Evolutionary conservation across 1,284 basidiomycete genomes (phyloP).

Genomic region (Pseudomicrostroma phylloplanum): DNA sequence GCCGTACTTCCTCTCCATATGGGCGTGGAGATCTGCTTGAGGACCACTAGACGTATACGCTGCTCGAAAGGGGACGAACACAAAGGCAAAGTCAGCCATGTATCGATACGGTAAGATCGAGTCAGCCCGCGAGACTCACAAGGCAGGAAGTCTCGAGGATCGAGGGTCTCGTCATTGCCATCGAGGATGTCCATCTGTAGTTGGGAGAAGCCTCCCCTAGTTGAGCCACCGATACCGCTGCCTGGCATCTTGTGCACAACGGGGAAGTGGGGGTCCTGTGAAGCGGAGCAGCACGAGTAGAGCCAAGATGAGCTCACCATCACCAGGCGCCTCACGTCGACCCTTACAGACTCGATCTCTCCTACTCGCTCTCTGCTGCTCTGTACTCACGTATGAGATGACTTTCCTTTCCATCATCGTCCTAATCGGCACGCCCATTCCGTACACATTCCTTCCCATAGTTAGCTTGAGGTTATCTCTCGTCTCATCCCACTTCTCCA

Average conservation of each 20-base stretch:
- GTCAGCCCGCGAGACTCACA: conserved; percentile 20
- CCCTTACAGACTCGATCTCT: not conserved
- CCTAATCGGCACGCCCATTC: conserved; percentile 79
- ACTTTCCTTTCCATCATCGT: conserved; percentile 89
- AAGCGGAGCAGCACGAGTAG: not conserved
- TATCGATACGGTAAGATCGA: not conserved
- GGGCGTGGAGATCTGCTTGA: conserved; percentile 22
- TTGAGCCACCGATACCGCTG: conserved; percentile 7
- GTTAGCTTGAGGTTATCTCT: conserved; percentile 80
- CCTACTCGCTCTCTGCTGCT: not conserved
- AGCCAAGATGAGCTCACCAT: no score
- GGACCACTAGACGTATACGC: conserved; percentile 11
- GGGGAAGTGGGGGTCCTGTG: conserved; percentile 26
- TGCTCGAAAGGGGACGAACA: not conserved
- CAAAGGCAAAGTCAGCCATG: not conserved
- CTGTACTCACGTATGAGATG: conserved; percentile 62
- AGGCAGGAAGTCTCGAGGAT: conserved; percentile 44
- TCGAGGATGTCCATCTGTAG: conserved; percentile 48
- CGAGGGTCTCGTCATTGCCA: conserved; percentile 43
- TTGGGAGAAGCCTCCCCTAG: conserved; percentile 22
- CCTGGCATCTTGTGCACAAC: conserved; percentile 12
- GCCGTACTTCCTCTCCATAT: conserved; percentile 29
- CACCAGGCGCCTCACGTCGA: no score
- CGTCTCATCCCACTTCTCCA: conserved; percentile 70
- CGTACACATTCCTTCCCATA: conserved; percentile 75